Percentiles rank a stretch among this genome's conserved stretches.
Conservation (phyloP, 176 grass and related monocot species). For the Avena sativa region DNA sequence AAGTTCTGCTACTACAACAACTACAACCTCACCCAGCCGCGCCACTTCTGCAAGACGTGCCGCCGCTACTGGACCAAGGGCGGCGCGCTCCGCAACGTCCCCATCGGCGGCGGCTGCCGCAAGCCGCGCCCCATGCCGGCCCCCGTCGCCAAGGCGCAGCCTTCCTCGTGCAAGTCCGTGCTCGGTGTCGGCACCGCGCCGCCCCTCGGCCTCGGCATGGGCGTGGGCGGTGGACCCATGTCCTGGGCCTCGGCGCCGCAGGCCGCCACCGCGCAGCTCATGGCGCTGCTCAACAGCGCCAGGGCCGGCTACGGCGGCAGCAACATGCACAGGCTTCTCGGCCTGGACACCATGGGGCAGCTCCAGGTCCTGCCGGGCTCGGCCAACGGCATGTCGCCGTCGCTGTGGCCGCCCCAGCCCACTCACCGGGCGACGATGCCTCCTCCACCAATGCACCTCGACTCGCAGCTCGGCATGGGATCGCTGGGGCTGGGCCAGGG, state of each 20-base stretch:
- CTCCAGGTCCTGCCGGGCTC: conserved; percentile 45
- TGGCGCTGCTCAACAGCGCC: conserved; percentile 63
- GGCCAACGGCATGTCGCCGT: conserved; percentile 34
- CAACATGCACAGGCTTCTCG: conserved; percentile 52
- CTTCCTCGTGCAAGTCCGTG: conserved; percentile 44
- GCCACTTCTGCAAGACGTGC: conserved; percentile 93
- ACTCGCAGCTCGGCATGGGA: conserved; percentile 55
- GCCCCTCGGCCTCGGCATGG: conserved; percentile 53
- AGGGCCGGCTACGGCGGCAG: conserved; percentile 44
- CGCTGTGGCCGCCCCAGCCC: conserved; percentile 51
- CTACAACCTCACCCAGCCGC: conserved; percentile 77
- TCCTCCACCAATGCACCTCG: conserved; percentile 42
- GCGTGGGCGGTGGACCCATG: neutral
- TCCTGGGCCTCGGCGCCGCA: conserved; percentile 57
- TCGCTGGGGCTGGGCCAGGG: conserved; percentile 36
- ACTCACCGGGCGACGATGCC: conserved; percentile 12
- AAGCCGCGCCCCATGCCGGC: conserved; percentile 58
- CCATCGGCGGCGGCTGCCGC: conserved; percentile 76
- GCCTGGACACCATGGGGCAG: conserved; percentile 50
- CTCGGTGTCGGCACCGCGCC: conserved; percentile 11
- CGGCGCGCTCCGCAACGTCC: conserved; percentile 81
- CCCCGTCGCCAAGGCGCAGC: conserved; percentile 42
- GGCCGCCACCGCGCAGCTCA: conserved; percentile 61
- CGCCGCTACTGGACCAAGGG: conserved; percentile 91
- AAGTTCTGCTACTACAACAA: conserved; percentile 97